Evolutionary conservation across 176 grass and related monocot species (phyloP).

Genomic region (Cenchrus purpureus): DNA sequence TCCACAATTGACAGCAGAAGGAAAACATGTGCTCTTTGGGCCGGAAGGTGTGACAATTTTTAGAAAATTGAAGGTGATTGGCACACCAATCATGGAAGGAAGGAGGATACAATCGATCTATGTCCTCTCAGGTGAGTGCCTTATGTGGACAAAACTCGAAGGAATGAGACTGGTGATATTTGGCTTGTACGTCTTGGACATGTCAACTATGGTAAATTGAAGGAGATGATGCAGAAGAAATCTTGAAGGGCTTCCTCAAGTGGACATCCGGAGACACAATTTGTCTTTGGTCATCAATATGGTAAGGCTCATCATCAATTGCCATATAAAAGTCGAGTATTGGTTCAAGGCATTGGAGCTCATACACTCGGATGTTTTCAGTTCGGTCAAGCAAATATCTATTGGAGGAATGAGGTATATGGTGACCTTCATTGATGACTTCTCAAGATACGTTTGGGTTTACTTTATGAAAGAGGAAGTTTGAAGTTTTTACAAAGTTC

Average conservation of each 20-base stretch:
- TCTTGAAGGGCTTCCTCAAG: slow-evolving; percentile 26
- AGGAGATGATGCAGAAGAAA: slow-evolving; percentile 2
- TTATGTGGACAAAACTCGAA: not conserved
- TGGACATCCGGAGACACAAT: not conserved
- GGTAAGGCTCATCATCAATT: slow-evolving; percentile 32
- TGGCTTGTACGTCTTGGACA: too few relatives aligned
- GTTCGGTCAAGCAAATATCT: not conserved
- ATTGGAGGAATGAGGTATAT: not conserved
- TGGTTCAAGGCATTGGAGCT: slow-evolving; percentile 23
- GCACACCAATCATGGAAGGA: not conserved
- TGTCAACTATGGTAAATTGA: not conserved
- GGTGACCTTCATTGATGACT: not conserved
- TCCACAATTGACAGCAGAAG: too few relatives aligned
- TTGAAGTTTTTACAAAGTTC: too few relatives aligned
- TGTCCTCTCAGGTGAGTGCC: not conserved
- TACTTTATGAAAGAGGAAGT: slow-evolving; percentile 22
- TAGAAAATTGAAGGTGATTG: too few relatives aligned
- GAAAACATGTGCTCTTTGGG: too few relatives aligned
- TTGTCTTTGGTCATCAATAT: too few relatives aligned
- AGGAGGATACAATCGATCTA: not conserved
- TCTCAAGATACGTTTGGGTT: slow-evolving; percentile 13
- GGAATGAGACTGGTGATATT: too few relatives aligned
- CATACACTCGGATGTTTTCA: slow-evolving; percentile 30
- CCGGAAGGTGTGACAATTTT: too few relatives aligned
- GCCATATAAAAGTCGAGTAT: not conserved